Conservation (phyloP, 257 asterid species). For the Solanum paucissectum region DNA sequence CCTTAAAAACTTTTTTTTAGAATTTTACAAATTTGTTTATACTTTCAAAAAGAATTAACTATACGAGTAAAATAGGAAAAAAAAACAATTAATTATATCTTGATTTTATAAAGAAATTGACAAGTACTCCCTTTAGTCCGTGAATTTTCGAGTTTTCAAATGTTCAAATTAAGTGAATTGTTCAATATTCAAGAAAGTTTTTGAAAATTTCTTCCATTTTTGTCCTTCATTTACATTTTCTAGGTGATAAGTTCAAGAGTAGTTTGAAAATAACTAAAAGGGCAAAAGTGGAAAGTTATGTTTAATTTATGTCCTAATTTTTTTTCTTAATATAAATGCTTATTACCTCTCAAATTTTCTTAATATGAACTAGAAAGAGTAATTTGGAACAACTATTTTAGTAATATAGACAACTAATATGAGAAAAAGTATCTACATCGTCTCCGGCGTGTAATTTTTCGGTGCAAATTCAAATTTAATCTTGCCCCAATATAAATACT, state of each 20-base stretch:
- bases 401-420: too few relatives aligned
- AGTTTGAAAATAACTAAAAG: background rate
- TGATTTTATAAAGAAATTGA: background rate
- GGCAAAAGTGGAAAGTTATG: background rate
- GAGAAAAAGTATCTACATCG: too few relatives aligned
- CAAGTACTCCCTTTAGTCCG: background rate
- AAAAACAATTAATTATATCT: background rate
- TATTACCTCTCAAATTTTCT: too few relatives aligned
- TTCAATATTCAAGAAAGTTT: too few relatives aligned
- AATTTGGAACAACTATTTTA: background rate
- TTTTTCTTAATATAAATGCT: background rate
- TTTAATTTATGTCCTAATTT: too few relatives aligned
- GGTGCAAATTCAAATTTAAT: rapidly evolving
- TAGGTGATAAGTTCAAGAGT: background rate
- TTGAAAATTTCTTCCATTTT: background rate
- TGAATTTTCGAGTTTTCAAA: too few relatives aligned
- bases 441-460: rapidly evolving
- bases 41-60: too few relatives aligned
- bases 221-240: background rate
- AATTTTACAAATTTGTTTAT: too few relatives aligned
- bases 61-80: too few relatives aligned
- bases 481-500: too few relatives aligned
- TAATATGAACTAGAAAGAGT: background rate
- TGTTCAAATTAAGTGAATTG: too few relatives aligned
- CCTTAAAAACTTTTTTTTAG: background rate